Base-by-base conservation (phyloP, 2,329 filamentous ascomycete genomes). In the Calycina herbarum region DNA sequence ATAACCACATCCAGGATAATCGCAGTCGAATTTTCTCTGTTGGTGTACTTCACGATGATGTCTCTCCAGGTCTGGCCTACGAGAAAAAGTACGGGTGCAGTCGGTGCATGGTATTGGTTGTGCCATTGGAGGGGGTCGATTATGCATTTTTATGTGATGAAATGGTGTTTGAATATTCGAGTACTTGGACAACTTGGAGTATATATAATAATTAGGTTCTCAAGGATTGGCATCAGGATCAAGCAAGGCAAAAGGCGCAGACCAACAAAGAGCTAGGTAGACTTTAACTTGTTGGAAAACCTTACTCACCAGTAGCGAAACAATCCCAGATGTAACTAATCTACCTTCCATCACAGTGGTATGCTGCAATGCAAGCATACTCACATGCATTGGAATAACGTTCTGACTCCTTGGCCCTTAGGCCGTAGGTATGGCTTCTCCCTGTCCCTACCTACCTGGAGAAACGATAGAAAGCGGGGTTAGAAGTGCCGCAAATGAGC, bases 381-480 rank as follows among this genome's bases (percentile, higher is more conserved):
- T 48, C 42, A 48, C 42, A 48, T 48, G 42, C 42, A 48, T 48
- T 20, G 2, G 42, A 17, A 48, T 48, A 48, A 48, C 42, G 42
- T 48, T 48, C 42, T 48, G 42, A 48, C 42, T 48, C 17, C 42
- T 20, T 48, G 42, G 42, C n/a, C 42, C 42, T 48, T 48, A 48
- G 42, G 42, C 42, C 20, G 42, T n/a, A 20, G n/a, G 42, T 20
- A 48, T 20, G 42, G 42, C n/a, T 48, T 15, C 42, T 51, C n/a
- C n/a, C 20, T 24, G n/a, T 51, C 27, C 27, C 27, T 51, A 15
- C 24, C 17, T n/a, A 48, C 45, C 35, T 51, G 45, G 45, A 51
- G 45, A 51, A 27, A 27, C 10, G n/a, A 24, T 10, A 15, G 20
- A 51, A 51, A 24, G 45, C 45, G 45, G 45, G 45, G 45, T 51